These are phyloP conservation scores for Casaregolazyma suthepensis DNA, from an alignment of 1,139 yeast species.

Conservation along the genomic window DNA sequence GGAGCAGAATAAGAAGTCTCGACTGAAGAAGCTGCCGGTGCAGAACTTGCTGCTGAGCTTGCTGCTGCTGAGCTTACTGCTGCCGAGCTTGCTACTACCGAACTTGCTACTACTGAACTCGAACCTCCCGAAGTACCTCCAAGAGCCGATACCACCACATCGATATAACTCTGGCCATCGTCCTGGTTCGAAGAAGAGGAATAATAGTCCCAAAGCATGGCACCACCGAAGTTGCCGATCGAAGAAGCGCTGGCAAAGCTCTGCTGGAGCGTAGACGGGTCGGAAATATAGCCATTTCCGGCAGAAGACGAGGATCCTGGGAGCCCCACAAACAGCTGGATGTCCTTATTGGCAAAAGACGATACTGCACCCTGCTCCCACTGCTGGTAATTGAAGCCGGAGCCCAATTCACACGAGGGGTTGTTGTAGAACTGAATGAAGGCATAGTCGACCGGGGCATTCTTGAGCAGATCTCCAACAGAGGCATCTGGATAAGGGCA, in stretches of 20 bases:
- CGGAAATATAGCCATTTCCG: slow-evolving; percentile 50
- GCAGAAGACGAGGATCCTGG: slow-evolving; percentile 70
- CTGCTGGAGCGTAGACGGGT: slow-evolving; percentile 19
- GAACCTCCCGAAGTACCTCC: slow-evolving; percentile 13
- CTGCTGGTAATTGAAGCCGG: slow-evolving; percentile 72
- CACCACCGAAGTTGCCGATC: slow-evolving; percentile 64
- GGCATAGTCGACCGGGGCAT: slow-evolving; percentile 71
- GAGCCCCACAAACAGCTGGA: slow-evolving; percentile 61
- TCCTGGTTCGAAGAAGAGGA: slow-evolving; percentile 55
- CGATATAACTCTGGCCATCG: slow-evolving; percentile 42
- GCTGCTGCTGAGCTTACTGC: slow-evolving; percentile 12
- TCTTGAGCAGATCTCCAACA: slow-evolving; percentile 59
- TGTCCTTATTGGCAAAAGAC: slow-evolving; percentile 53
- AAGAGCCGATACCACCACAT: slow-evolving; percentile 39
- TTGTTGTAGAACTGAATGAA: slow-evolving; percentile 93
- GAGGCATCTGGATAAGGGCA: slow-evolving; percentile 89
- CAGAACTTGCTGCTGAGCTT: slow-evolving; percentile 5
- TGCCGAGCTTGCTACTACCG: slow-evolving; percentile 14
- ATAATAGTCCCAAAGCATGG: slow-evolving; percentile 89
- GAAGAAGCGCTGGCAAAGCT: slow-evolving; percentile 34
- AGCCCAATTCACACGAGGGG: slow-evolving; percentile 59
- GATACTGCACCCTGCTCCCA: slow-evolving; percentile 67
- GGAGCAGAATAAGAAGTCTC: slow-evolving; percentile 13
- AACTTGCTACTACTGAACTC: slow-evolving; percentile 10
- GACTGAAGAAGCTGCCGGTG: not conserved